Conservation (phyloP, 768 basidiomycete genomes). For the Lactifluus volemus region DNA sequence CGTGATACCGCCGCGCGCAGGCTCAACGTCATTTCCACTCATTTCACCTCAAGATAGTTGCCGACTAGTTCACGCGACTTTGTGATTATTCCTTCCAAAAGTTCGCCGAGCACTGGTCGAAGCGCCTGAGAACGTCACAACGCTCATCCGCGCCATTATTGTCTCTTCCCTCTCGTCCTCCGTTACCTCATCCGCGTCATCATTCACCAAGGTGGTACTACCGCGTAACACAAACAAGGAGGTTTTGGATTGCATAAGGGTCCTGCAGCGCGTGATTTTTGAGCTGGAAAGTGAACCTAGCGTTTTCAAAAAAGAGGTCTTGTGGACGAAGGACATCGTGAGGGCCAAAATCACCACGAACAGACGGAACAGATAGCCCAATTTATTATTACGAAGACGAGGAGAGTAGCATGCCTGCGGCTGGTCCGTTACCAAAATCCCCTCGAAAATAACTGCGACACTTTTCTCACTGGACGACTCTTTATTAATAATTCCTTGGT, state of each 20-base stretch:
- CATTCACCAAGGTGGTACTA: slow-evolving; percentile 49
- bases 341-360: slow-evolving; percentile 24
- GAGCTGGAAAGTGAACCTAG: slow-evolving; percentile 66
- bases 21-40: too few relatives aligned
- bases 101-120: slow-evolving; percentile 76
- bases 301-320: slow-evolving; percentile 64
- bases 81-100: slow-evolving; percentile 27
- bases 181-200: slow-evolving; percentile 58
- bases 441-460: slow-evolving; percentile 33
- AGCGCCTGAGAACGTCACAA: slow-evolving; percentile 81
- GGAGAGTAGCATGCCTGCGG: slow-evolving; percentile 16
- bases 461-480: slow-evolving; percentile 75
- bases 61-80: neutral
- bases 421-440: slow-evolving; percentile 13
- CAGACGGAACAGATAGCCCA: slow-evolving; percentile 37
- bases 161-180: slow-evolving; percentile 65
- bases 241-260: slow-evolving; percentile 84
- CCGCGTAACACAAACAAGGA: slow-evolving; percentile 72
- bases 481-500: slow-evolving; percentile 71
- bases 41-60: neutral
- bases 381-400: slow-evolving; percentile 70
- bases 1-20: too few relatives aligned
- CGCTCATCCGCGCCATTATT: slow-evolving; percentile 64
- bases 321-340: slow-evolving; percentile 60
- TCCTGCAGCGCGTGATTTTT: slow-evolving; percentile 85